A percentile compares a stretch with the other conserved stretches of the same genome.
phyloP scores from a whole-genome alignment of 176 grass and related monocot species.

The Coix lacrymajobi region DNA sequence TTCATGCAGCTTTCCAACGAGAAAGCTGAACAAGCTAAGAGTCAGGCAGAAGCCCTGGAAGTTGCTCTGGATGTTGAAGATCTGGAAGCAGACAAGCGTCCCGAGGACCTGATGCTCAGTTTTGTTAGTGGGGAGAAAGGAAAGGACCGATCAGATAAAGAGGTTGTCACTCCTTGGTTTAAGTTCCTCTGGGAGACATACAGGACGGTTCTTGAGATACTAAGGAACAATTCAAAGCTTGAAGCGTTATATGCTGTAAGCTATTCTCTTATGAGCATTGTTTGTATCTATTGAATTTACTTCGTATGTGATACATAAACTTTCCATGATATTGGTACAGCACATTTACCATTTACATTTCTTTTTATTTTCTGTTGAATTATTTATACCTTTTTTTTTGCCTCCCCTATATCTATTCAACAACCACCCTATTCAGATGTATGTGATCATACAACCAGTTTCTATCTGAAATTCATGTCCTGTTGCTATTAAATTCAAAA shows the following conservation, averaged over 20 bases:
- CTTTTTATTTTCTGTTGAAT: not conserved
- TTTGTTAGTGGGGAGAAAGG: conserved; percentile 96
- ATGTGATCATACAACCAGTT: not conserved
- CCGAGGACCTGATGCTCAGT: conserved; percentile 96
- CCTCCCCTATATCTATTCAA: not conserved
- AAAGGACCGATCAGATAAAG: conserved; percentile 88
- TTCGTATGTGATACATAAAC: not conserved
- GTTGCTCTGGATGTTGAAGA: conserved; percentile 98
- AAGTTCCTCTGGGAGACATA: conserved; percentile 99
- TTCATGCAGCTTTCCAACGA: conserved; percentile 93
- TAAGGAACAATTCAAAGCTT: conserved; percentile 95
- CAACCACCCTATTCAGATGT: not conserved
- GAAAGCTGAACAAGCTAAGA: conserved; percentile 74
- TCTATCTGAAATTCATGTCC: not conserved
- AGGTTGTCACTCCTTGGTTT: conserved; percentile 93
- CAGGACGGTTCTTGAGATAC: conserved; percentile 86
- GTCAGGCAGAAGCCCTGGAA: conserved; percentile 74
- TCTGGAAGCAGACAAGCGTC: conserved; percentile 89
- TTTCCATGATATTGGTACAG: not conserved
- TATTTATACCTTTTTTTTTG: not conserved
- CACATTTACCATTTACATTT: not conserved
- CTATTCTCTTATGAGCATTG: not conserved
- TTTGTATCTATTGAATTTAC: not conserved
- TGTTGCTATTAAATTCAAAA: not conserved
- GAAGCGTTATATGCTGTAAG: conserved; percentile 93